Conservation (phyloP, 108 stramenopile species). For the Skeletonema grethae region DNA sequence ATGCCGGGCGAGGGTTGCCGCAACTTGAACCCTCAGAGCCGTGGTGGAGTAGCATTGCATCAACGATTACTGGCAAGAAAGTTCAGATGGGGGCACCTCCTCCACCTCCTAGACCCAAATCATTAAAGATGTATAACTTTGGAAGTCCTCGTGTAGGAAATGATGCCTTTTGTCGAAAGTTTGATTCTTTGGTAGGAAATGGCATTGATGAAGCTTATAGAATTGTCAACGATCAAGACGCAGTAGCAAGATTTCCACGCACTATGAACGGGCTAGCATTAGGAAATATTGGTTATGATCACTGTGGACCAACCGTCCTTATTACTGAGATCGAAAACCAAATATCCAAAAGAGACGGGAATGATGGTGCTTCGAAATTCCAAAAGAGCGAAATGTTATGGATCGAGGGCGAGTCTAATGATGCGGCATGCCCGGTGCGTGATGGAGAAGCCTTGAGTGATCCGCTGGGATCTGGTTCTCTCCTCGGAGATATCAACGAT, state of each 20-base stretch:
- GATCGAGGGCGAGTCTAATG: constrained; percentile 78
- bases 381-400: constrained; percentile 48
- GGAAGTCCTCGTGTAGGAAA: constrained; percentile 88
- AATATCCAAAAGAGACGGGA: constrained; percentile 28
- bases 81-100: constrained; percentile 27
- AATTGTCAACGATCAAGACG: constrained; percentile 84
- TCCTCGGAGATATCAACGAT: constrained; percentile 56
- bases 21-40: constrained; percentile 65
- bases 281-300: constrained; percentile 79
- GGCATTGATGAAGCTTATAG: constrained; percentile 75
- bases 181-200: constrained; percentile 60
- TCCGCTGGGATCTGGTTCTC: constrained; percentile 65
- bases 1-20: constrained; percentile 77
- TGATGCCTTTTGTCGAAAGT: constrained; percentile 59
- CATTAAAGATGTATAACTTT: constrained; percentile 79
- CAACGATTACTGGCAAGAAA: constrained; percentile 59
- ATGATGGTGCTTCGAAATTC: constrained; percentile 9
- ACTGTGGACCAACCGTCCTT: constrained; percentile 77
- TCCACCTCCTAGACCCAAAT: constrained; percentile 73
- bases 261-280: constrained; percentile 66
- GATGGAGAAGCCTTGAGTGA: constrained; percentile 65
- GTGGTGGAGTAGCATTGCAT: constrained; percentile 82
- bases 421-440: constrained; percentile 68
- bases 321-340: constrained; percentile 48
- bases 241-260: constrained; percentile 83